Percentiles rank a stretch among this genome's conserved stretches.
phyloP scores from a whole-genome alignment of 2,329 filamentous ascomycete species.

The Ophiosphaerella korrae region DNA sequence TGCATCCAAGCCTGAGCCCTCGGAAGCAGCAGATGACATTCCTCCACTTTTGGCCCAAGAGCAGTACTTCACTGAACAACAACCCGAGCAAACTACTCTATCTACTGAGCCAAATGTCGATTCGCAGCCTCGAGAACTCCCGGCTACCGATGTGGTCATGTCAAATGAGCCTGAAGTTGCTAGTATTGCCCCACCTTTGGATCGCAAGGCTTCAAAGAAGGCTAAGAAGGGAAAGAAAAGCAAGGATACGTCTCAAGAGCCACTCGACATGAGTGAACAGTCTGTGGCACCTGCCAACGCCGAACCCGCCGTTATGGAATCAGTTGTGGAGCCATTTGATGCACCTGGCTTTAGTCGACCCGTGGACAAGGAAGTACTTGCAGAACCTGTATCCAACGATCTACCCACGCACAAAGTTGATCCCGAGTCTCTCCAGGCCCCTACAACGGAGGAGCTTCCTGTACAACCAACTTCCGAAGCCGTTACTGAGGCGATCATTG shows the following conservation, averaged over 20 bases:
- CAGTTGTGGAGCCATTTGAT: neutral
- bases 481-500: conserved; percentile 7
- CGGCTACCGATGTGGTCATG: neutral
- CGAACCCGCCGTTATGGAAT: neutral
- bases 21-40: neutral
- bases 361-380: neutral
- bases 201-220: conserved; percentile 39
- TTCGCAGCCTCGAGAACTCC: conserved; percentile 1
- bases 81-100: neutral
- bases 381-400: neutral
- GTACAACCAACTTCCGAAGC: conserved; percentile 1
- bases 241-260: conserved; percentile 25
- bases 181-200: conserved; percentile 8
- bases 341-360: too few species aligned
- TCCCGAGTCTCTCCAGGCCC: neutral
- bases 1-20: neutral
- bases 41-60: neutral
- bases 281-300: neutral
- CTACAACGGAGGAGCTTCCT: conserved; percentile 8
- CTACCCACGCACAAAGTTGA: neutral
- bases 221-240: conserved; percentile 42
- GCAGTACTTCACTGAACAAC: neutral
- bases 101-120: neutral
- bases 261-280: neutral
- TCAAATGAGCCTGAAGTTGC: neutral